A percentile compares a stretch with the other conserved stretches of the same genome.
phyloP scores from a whole-genome alignment of 345 rosid species.

The Rhizophora apiculata region DNA sequence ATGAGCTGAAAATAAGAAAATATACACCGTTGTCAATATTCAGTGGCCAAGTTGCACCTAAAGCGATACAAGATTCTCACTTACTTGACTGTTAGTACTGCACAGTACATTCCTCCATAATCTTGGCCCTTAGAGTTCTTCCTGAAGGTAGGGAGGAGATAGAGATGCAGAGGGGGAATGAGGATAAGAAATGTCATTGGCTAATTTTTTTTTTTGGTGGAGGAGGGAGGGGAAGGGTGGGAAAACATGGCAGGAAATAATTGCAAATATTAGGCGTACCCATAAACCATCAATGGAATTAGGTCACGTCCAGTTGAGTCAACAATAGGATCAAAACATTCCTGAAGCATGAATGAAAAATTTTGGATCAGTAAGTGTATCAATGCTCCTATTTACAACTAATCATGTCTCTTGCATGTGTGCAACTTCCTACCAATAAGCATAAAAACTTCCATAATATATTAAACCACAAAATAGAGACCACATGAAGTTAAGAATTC shows the following conservation, averaged over 20 bases:
- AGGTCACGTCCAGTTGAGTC: conserved; percentile 66
- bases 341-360: conserved; percentile 42
- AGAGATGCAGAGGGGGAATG: too few relatives aligned
- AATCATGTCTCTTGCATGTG: too few relatives aligned
- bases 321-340: conserved; percentile 80
- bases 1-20: conserved; percentile 49
- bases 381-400: too few relatives aligned
- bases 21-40: not conserved
- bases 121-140: conserved; percentile 66
- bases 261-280: conserved; percentile 44
- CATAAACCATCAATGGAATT: conserved; percentile 82
- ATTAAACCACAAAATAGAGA: not conserved
- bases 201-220: not conserved
- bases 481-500: not conserved
- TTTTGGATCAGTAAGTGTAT: not conserved
- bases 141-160: conserved; percentile 28
- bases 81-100: conserved; percentile 73
- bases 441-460: too few relatives aligned
- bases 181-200: not conserved
- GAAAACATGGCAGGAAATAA: not conserved
- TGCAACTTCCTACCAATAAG: too few relatives aligned
- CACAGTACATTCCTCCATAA: conserved; percentile 84
- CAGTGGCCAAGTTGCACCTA: not conserved
- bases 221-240: not conserved
- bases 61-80: conserved; percentile 17